Percentiles rank a stretch among this genome's conserved stretches.
phyloP scores from a whole-genome alignment of 192 early-diverging fungal species.

The Endogone sp. region DNA sequence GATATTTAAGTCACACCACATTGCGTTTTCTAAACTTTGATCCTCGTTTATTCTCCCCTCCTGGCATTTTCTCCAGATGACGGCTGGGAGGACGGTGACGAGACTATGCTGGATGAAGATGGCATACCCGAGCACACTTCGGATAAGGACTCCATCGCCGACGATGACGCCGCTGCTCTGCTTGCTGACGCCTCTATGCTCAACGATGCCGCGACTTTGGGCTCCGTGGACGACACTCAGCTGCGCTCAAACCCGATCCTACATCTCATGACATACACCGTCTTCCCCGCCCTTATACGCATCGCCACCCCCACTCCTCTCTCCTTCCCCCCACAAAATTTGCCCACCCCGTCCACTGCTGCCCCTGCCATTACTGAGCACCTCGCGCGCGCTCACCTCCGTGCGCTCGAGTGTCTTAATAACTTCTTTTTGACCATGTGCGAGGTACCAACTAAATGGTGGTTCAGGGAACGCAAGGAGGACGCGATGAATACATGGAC shows the following conservation, averaged over 20 bases:
- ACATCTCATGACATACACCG: constrained; percentile 39
- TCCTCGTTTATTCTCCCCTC: not conserved
- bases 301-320: constrained; percentile 43
- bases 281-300: constrained; percentile 43
- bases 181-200: constrained; percentile 40
- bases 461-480: constrained; percentile 50
- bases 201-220: constrained; percentile 24
- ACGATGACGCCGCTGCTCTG: constrained; percentile 35
- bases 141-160: constrained; percentile 41
- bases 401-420: constrained; percentile 69
- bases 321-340: constrained; percentile 40
- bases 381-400: constrained; percentile 57
- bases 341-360: constrained; percentile 19
- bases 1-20: no score
- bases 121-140: constrained; percentile 24
- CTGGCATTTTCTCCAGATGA: constrained; percentile 27
- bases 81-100: constrained; percentile 35
- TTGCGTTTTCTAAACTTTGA: not conserved
- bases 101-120: constrained; percentile 39
- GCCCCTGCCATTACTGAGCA: constrained; percentile 40
- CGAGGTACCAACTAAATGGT: constrained; percentile 56
- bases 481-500: constrained; percentile 52
- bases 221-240: constrained; percentile 20
- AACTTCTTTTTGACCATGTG: constrained; percentile 74
- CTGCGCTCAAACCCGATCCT: constrained; percentile 35